Conservation (phyloP, 345 rosid genomes). For the Psidium friedrichsthalianum region DNA sequence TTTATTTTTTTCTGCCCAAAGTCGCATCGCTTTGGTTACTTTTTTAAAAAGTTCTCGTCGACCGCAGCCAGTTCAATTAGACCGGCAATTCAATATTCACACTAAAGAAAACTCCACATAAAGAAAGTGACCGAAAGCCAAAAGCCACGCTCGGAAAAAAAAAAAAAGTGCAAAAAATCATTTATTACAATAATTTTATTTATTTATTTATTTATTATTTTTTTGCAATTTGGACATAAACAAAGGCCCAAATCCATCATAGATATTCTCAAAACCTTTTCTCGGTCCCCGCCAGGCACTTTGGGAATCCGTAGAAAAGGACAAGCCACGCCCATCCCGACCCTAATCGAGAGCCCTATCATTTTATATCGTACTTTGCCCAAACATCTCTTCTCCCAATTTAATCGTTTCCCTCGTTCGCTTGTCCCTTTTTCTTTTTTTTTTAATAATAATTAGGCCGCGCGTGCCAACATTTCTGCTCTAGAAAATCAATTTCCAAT, state of each 20-base stretch:
- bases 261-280: not conserved
- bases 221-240: not conserved
- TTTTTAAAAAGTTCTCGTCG: not conserved
- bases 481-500: no score
- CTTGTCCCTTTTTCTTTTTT: not conserved
- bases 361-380: not conserved
- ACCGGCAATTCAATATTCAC: not conserved
- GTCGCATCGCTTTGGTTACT: not conserved
- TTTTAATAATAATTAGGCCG: no score
- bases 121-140: not conserved
- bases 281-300: not conserved
- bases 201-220: not conserved
- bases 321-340: not conserved
- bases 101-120: not conserved
- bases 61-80: not conserved
- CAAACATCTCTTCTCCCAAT: not conserved
- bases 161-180: not conserved
- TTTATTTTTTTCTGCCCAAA: not conserved
- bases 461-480: no score
- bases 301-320: not conserved
- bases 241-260: not conserved
- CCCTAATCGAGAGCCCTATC: slow-evolving; percentile 2
- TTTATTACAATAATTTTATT: not conserved
- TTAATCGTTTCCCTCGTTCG: not conserved
- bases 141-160: not conserved